These are phyloP conservation scores for Termitomyces sp. DNA, from an alignment of 768 basidiomycete species.

Conservation along the genomic window DNA sequence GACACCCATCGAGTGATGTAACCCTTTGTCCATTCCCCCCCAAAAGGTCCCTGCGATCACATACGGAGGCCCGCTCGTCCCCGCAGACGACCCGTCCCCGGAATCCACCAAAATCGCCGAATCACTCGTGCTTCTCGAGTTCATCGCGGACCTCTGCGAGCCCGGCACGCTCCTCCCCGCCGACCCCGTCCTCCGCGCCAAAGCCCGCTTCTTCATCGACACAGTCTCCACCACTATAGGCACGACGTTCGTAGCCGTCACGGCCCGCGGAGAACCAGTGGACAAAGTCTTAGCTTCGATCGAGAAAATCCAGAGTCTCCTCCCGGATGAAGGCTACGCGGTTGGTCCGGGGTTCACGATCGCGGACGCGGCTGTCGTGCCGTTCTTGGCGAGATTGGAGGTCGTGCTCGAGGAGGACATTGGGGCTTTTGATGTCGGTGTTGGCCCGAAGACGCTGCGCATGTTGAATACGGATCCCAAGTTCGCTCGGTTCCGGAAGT, in stretches of 20 bases:
- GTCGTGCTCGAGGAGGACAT: conserved; percentile 42
- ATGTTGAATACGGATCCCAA: conserved; percentile 37
- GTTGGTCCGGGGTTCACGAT: conserved; percentile 46
- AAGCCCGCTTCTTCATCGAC: conserved; percentile 61
- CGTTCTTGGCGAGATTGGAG: conserved; percentile 55
- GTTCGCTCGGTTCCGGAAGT: conserved; percentile 46
- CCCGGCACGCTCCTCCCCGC: conserved; percentile 44
- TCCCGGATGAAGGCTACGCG: conserved; percentile 44
- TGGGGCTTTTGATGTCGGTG: conserved; percentile 43
- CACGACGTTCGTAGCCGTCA: conserved; percentile 31
- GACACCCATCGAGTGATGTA: too few species aligned
- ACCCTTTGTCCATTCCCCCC: too few species aligned
- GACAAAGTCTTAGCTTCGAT: conserved; percentile 37
- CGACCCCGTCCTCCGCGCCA: conserved; percentile 52
- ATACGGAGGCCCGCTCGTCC: conserved; percentile 55
- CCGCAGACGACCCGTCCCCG: conserved; percentile 52
- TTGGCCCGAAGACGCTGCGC: conserved; percentile 39
- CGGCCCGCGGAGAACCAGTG: conserved; percentile 33
- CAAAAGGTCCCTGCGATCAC: conserved; percentile 52
- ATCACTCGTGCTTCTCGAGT: conserved; percentile 61
- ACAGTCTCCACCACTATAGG: conserved; percentile 41
- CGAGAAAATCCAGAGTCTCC: conserved; percentile 42
- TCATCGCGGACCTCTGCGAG: conserved; percentile 52
- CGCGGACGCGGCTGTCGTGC: conserved; percentile 57
- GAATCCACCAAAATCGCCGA: conserved; percentile 60